These are phyloP conservation scores for Teunomyces aglyptinius DNA, from an alignment of 805 yeast genomes.

Conservation along the genomic window DNA sequence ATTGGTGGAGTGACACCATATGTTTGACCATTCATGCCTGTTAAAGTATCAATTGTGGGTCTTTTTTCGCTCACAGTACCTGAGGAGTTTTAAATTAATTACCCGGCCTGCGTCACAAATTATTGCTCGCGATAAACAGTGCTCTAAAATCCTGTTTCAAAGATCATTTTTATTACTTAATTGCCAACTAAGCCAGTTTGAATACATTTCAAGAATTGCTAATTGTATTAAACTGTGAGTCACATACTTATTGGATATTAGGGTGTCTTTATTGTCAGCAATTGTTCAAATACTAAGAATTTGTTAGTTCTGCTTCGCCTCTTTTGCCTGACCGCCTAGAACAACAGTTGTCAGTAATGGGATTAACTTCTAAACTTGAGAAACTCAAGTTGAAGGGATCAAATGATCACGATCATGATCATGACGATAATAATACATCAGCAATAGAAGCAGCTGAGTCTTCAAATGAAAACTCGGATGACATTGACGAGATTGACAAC, in stretches of 20 bases:
- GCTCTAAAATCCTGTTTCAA: neutral
- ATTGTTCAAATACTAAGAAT: neutral
- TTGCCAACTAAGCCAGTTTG: neutral
- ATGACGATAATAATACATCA: neutral
- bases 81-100: neutral
- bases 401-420: slow-evolving; percentile 7
- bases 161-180: neutral
- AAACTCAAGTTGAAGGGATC: slow-evolving; percentile 20
- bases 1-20: slow-evolving; percentile 83
- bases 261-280: neutral
- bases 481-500: slow-evolving; percentile 87
- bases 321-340: neutral
- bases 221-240: neutral
- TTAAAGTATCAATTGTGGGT: neutral
- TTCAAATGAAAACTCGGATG: slow-evolving; percentile 46
- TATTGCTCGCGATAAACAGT: neutral
- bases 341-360: slow-evolving; percentile 17
- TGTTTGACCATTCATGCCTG: slow-evolving; percentile 17
- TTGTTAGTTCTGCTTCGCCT: neutral
- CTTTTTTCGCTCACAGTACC: neutral
- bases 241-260: neutral
- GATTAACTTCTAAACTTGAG: slow-evolving; percentile 28
- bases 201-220: neutral
- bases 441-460: neutral
- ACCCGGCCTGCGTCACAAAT: neutral